These are phyloP conservation scores for Prunus fruticosa DNA, from an alignment of 306 rosid genomes.

Conservation along the genomic window DNA sequence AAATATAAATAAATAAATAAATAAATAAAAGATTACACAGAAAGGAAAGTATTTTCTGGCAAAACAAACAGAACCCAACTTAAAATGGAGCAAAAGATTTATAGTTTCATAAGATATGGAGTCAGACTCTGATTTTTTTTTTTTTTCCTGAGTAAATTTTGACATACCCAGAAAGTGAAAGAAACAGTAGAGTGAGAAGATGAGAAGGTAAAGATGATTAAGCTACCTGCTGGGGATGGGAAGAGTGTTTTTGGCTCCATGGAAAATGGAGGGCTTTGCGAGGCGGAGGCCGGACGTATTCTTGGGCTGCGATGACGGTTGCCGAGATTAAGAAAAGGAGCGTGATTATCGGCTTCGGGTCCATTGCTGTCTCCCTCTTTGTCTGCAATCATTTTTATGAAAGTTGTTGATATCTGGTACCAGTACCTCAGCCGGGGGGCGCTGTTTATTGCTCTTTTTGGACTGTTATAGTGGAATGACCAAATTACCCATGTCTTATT, in stretches of 20 bases:
- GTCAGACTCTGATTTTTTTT: neutral
- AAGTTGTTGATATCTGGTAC: neutral
- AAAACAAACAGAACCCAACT: constrained; percentile 12
- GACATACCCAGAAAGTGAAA: constrained; percentile 10
- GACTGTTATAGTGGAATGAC: neutral
- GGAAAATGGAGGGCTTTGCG: constrained; percentile 63
- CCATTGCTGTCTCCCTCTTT: constrained; percentile 30
- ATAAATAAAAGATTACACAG: neutral
- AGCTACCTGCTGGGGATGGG: constrained; percentile 74
- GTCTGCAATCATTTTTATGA: neutral
- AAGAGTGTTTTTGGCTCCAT: constrained; percentile 41
- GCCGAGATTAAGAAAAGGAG: constrained; percentile 27
- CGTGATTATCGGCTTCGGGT: constrained; percentile 22
- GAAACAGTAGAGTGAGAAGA: neutral
- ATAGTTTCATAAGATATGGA: neutral
- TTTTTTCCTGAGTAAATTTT: neutral
- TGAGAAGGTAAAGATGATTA: neutral
- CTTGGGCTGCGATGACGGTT: constrained; percentile 29
- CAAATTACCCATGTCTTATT: neutral
- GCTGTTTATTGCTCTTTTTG: neutral
- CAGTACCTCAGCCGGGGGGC: too few species aligned
- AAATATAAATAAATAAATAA: neutral
- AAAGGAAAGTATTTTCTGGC: neutral
- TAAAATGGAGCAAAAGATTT: neutral
- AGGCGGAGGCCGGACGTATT: constrained; percentile 77